Conservation (phyloP, 73 alveolate genomes). For the Blepharisma japonicum region DNA sequence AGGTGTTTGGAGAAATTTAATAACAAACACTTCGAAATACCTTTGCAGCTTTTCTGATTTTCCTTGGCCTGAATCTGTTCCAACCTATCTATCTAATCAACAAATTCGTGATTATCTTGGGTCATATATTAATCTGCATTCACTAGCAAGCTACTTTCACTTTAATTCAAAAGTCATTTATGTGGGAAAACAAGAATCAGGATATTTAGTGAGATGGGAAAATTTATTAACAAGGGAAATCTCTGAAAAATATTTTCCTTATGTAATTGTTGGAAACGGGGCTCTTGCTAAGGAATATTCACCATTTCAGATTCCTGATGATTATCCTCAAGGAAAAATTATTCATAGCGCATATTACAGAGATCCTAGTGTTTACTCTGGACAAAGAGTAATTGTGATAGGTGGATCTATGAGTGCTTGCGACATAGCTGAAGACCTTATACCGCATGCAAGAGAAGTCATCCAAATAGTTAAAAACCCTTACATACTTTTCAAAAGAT, state of each 20-base stretch:
- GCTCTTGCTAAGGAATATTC: background rate
- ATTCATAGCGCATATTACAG: background rate
- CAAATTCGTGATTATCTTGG: background rate
- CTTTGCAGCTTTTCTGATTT: background rate
- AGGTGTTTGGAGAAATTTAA: background rate
- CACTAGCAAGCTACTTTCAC: background rate
- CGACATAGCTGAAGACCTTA: background rate
- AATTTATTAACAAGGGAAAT: too few relatives aligned
- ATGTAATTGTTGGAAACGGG: background rate
- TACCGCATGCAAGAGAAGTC: background rate
- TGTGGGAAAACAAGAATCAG: background rate
- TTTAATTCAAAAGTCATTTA: background rate
- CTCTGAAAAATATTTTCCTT: background rate
- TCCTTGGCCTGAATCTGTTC: background rate
- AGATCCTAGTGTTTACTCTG: background rate
- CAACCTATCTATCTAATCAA: background rate
- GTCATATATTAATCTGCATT: background rate
- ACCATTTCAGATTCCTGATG: background rate
- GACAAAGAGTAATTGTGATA: background rate
- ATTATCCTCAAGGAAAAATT: background rate
- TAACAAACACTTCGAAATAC: background rate
- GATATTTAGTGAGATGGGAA: background rate
- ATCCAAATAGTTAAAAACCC: background rate
- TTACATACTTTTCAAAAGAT: background rate
- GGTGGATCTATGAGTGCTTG: background rate